Conservation (phyloP, 345 rosid genomes). For the Barbarea vulgaris region DNA sequence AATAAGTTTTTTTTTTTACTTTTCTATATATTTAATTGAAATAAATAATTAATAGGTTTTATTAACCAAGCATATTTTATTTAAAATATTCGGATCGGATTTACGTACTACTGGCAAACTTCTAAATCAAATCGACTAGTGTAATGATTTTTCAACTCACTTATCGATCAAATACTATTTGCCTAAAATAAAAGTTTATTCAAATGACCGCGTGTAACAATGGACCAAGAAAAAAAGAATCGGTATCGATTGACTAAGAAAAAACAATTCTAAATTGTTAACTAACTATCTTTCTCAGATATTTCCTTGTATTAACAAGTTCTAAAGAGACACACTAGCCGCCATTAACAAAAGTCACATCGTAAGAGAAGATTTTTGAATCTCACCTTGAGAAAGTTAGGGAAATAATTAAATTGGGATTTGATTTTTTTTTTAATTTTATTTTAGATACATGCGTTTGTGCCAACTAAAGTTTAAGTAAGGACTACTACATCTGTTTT, state of each 20-base stretch:
- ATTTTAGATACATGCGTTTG: slow-evolving; percentile 1
- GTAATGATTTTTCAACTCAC: not conserved
- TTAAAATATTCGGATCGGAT: too few relatives aligned
- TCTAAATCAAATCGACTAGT: not conserved
- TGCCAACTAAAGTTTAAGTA: not conserved
- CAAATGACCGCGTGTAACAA: slow-evolving; percentile 10
- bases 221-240: slow-evolving; percentile 17
- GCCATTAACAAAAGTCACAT: slow-evolving; percentile 4
- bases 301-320: not conserved
- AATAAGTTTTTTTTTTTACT: too few relatives aligned
- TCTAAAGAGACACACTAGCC: not conserved
- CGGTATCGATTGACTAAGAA: not conserved
- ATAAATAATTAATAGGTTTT: too few relatives aligned
- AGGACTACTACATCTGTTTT: not conserved
- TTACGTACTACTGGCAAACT: not conserved
- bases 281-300: not conserved
- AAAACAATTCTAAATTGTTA: slow-evolving; percentile 10
- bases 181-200: not conserved
- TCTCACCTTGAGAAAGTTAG: slow-evolving; percentile 1
- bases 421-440: not conserved
- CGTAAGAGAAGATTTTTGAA: not conserved
- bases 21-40: too few relatives aligned
- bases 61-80: too few relatives aligned
- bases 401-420: not conserved
- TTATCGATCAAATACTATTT: not conserved